Percentiles rank a stretch among this genome's conserved stretches.
Evolutionary conservation across 2,329 filamentous ascomycete genomes (phyloP).

Genomic region (Cladophialophora exuberans): DNA sequence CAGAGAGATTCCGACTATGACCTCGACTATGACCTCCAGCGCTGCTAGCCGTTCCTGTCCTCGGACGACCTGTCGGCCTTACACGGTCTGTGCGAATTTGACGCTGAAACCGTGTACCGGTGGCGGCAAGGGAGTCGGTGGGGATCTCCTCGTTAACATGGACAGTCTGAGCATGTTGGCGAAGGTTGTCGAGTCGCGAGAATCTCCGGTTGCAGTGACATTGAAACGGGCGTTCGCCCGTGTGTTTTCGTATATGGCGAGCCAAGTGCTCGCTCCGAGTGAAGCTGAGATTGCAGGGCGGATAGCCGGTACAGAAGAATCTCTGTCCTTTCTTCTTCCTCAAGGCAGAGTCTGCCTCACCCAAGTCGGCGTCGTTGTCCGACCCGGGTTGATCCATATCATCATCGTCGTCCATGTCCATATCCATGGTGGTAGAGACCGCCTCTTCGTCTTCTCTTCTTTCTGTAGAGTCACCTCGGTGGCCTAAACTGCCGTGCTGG

Average conservation of each 20-base stretch:
- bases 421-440: slow-evolving; percentile 26
- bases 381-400: slow-evolving; percentile 68
- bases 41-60: slow-evolving; percentile 77
- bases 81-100: slow-evolving; percentile 88
- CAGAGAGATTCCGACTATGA: slow-evolving; percentile 82
- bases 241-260: slow-evolving; percentile 95
- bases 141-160: slow-evolving; percentile 98
- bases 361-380: slow-evolving; percentile 66
- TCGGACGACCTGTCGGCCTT: slow-evolving; percentile 71
- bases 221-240: slow-evolving; percentile 92
- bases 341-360: slow-evolving; percentile 67
- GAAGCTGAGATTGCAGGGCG: slow-evolving; percentile 91
- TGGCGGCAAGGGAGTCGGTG: slow-evolving; percentile 87
- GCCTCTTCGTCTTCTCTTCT: slow-evolving; percentile 10
- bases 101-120: slow-evolving; percentile 86
- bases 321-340: slow-evolving; percentile 97
- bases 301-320: slow-evolving; percentile 95
- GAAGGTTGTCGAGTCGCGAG: slow-evolving; percentile 89
- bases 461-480: not conserved
- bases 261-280: slow-evolving; percentile 94
- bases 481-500: not conserved
- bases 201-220: slow-evolving; percentile 94
- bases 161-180: slow-evolving; percentile 96
- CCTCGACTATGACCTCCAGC: slow-evolving; percentile 72
- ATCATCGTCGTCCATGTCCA: slow-evolving; percentile 27